A percentile compares a stretch with the other conserved stretches of the same genome.
Conservation (phyloP, 768 basidiomycete genomes). For the Leccinum longicurvipes region DNA sequence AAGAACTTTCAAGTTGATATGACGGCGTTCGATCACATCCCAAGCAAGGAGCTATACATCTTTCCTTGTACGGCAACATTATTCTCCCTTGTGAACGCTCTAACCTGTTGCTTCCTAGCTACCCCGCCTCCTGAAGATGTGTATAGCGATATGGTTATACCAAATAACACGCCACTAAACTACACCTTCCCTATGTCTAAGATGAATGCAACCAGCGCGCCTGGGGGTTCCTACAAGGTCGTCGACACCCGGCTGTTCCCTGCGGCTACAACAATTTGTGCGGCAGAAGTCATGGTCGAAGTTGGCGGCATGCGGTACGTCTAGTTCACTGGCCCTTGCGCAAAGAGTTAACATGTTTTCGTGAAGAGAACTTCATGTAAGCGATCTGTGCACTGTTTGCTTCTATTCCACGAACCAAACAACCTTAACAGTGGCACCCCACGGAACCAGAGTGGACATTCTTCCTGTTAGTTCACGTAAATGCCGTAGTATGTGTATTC, state of each 20-base stretch:
- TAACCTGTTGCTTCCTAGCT: constrained; percentile 25
- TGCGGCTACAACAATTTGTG: constrained; percentile 50
- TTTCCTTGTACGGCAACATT: constrained; percentile 36
- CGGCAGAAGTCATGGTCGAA: constrained; percentile 56
- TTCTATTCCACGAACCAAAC: background rate
- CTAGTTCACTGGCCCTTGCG: background rate
- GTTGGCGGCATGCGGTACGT: constrained; percentile 58
- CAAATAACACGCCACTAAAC: constrained; percentile 48
- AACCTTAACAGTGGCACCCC: constrained; percentile 44
- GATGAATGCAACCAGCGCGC: constrained; percentile 38
- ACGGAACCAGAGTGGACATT: constrained; percentile 49
- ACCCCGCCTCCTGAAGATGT: constrained; percentile 41
- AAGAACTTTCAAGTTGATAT: constrained; percentile 57
- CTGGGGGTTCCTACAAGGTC: constrained; percentile 59
- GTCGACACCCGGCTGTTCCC: constrained; percentile 55
- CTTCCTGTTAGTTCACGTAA: constrained; percentile 30
- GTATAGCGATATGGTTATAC: constrained; percentile 43
- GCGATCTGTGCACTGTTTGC: constrained; percentile 8
- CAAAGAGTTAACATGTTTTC: background rate
- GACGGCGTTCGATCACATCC: constrained; percentile 53
- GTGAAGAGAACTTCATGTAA: constrained; percentile 44
- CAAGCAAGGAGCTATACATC: constrained; percentile 53
- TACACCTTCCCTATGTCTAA: constrained; percentile 55
- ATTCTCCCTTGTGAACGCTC: background rate
- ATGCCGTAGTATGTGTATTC: background rate